Evolutionary conservation across 768 basidiomycete species (phyloP).

Genomic region (Podaxis sp.): DNA sequence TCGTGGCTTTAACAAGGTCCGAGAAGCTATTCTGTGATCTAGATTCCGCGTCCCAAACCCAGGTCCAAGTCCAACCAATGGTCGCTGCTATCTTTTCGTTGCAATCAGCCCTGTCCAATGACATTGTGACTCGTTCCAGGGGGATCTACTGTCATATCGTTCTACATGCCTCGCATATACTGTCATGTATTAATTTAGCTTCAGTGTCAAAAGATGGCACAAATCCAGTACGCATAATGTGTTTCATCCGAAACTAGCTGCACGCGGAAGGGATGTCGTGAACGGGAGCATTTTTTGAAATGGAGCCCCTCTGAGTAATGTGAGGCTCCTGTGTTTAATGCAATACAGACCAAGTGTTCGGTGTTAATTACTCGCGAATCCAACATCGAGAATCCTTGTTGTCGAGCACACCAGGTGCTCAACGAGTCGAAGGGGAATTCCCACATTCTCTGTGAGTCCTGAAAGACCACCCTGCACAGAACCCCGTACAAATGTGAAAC

Average conservation of each 20-base stretch:
- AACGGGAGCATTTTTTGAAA: neutral
- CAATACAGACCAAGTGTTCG: too few relatives aligned
- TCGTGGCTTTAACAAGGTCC: conserved; percentile 10
- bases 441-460: too few relatives aligned
- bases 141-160: neutral
- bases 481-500: too few relatives aligned
- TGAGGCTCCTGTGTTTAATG: too few relatives aligned
- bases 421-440: too few relatives aligned
- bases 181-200: neutral
- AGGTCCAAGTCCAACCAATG: neutral
- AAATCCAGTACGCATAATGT: neutral
- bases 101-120: neutral
- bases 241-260: neutral
- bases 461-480: too few relatives aligned
- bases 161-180: neutral
- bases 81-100: neutral
- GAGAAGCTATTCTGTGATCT: neutral
- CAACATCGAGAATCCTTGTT: too few relatives aligned
- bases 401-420: too few relatives aligned
- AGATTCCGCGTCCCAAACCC: neutral
- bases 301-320: neutral
- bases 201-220: neutral
- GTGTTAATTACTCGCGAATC: too few relatives aligned
- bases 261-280: too few relatives aligned
- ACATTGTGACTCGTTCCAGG: neutral